Conservation (phyloP, 768 basidiomycete genomes). For the Leucosporidium creatinivorum region DNA sequence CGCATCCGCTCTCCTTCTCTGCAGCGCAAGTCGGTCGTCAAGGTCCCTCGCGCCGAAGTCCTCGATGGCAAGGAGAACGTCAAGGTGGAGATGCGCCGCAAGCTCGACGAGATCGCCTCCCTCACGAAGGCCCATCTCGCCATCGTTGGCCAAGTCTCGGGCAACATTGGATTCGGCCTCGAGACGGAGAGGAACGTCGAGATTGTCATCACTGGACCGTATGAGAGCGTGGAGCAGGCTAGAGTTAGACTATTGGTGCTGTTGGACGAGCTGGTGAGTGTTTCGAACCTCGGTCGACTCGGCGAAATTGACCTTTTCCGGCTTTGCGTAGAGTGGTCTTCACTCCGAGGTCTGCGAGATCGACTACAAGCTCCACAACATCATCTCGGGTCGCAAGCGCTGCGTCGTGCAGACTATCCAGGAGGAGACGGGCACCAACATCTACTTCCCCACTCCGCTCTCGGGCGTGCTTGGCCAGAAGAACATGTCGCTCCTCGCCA, state of each 20-base stretch:
- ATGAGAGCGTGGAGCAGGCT: constrained; percentile 84
- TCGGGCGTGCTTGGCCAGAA: constrained; percentile 65
- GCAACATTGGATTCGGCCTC: constrained; percentile 75
- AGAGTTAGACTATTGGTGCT: constrained; percentile 84
- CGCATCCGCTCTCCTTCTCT: neutral
- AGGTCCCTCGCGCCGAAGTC: constrained; percentile 85
- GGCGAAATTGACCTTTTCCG: constrained; percentile 15
- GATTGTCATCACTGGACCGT: constrained; percentile 73
- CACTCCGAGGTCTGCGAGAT: constrained; percentile 88
- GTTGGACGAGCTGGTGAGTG: constrained; percentile 83
- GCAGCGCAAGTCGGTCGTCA: constrained; percentile 77
- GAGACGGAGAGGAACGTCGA: constrained; percentile 93
- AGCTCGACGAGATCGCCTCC: constrained; percentile 82
- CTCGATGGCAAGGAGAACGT: constrained; percentile 56
- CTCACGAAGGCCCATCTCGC: constrained; percentile 89
- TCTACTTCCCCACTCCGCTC: constrained; percentile 84
- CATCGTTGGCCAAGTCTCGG: constrained; percentile 70
- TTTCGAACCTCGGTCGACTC: neutral
- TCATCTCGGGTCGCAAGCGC: constrained; percentile 84
- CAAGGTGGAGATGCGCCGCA: constrained; percentile 37
- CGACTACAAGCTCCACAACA: constrained; percentile 86
- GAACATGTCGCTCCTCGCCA: constrained; percentile 50
- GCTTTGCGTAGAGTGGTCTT: constrained; percentile 61
- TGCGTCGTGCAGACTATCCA: constrained; percentile 80
- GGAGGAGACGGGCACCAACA: constrained; percentile 94